Evolutionary conservation across 192 early-diverging fungal genomes (phyloP).

Genomic region (Backusella circina): DNA sequence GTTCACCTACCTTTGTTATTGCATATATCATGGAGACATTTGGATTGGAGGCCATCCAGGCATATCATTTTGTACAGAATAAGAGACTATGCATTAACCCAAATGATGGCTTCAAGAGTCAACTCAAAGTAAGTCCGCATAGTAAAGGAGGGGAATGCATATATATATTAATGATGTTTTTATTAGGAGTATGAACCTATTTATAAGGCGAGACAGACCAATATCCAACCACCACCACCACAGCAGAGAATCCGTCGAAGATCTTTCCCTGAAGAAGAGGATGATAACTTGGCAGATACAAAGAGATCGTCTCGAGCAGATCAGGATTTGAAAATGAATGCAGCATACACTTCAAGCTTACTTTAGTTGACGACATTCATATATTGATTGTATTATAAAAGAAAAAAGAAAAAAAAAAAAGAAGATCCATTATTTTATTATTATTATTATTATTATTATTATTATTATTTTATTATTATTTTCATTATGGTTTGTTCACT

Average conservation of each 20-base stretch:
- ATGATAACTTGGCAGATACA: slow-evolving; percentile 5
- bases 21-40: slow-evolving; percentile 85
- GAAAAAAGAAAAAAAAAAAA: no score
- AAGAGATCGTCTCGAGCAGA: neutral
- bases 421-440: neutral
- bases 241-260: slow-evolving; percentile 48
- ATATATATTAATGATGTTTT: neutral
- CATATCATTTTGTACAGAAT: slow-evolving; percentile 83
- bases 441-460: neutral
- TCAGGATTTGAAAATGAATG: neutral
- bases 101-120: slow-evolving; percentile 75
- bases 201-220: slow-evolving; percentile 54
- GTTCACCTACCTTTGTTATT: slow-evolving; percentile 82
- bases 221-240: slow-evolving; percentile 33
- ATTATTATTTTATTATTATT: neutral
- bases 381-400: neutral
- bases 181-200: slow-evolving; percentile 84
- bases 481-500: no score
- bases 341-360: neutral
- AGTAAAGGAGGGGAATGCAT: neutral
- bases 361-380: neutral
- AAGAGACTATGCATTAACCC: slow-evolving; percentile 86
- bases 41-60: slow-evolving; percentile 59
- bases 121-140: slow-evolving; percentile 58
- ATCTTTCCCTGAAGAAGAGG: slow-evolving; percentile 56